Evolutionary conservation across 257 asterid genomes (phyloP), one percentile per base, ranked within the genome.

Genomic region (Thymus quinquecostatus): DNA sequence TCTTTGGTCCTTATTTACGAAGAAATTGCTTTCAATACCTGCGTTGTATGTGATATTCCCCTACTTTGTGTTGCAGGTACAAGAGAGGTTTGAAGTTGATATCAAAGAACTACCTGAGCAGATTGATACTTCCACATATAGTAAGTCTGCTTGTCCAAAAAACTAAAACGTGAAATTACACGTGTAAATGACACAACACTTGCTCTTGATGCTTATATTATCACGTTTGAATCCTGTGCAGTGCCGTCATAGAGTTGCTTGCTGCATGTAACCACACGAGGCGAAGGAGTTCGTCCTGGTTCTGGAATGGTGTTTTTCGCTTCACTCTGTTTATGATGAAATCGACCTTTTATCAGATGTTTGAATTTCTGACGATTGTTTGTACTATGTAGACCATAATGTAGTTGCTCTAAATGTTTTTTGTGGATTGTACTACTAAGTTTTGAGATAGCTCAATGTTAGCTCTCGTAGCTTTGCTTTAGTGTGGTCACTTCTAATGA

Each of bases 101-200:
- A 92, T 92, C 51, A 92, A 92, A 75, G 97, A 88, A 82, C 91
- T 92, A 49, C 98, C 98, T 2, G 98, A 92, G 82, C 98, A 92
- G 84, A 89, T 92, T 59, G 98, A 92, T 68, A 89, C 96, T n/a
- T 88, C 98, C 29, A 89, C 97, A 63, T 92, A 92, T 77, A 92
- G 98, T 92, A 82, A 64, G 97, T 77, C 14, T 67, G 3, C 32
- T 30, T 43, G 45, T 11, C 34, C 4, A 38, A 38, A 38, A 4
- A 5, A 38, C 6, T 0, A 4, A 38, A 38, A 4, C 6, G 41
- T 2, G 6, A 0, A 38, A 38, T 38, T 38, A 38, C 41, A 38
- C 1, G 41, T 0, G 41, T 1, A 4, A 4, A 0, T 38, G 4
- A 38, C 0, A 38, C 6, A 38, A 7, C 21, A 21, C 55, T 49